Conservation (phyloP, 2,329 filamentous ascomycete genomes). For the Colletotrichum sp. region DNA sequence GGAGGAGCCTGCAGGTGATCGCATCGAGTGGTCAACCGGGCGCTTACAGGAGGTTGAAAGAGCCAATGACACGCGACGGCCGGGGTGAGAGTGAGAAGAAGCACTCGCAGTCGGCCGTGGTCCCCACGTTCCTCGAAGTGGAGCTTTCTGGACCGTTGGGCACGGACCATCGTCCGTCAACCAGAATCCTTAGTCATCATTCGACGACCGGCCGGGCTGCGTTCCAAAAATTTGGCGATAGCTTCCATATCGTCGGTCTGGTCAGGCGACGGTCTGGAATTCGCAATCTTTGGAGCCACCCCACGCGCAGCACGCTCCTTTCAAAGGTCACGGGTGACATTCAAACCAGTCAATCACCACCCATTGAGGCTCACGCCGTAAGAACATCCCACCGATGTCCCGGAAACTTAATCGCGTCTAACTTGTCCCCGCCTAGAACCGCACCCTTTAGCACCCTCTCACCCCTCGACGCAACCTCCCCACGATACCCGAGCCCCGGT, state of each 20-base stretch:
- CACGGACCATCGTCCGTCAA: not conserved
- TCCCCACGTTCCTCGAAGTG: not conserved
- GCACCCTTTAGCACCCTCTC: not conserved
- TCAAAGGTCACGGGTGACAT: not conserved
- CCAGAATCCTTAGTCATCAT: slow-evolving; percentile 8
- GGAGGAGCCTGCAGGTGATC: slow-evolving; percentile 19
- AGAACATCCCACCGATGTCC: not conserved
- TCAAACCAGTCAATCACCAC: not conserved
- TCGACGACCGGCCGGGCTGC: not conserved
- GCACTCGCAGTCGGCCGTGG: not conserved
- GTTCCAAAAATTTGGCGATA: slow-evolving; percentile 22
- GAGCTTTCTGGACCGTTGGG: not conserved
- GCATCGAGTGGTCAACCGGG: slow-evolving; percentile 22
- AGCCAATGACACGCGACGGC: slow-evolving; percentile 12
- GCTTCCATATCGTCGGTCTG: slow-evolving; percentile 4
- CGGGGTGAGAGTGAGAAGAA: not conserved
- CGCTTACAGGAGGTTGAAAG: slow-evolving; percentile 22
- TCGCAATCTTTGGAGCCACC: not conserved
- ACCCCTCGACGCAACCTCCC: not conserved
- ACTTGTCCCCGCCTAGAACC: not conserved
- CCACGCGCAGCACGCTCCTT: not conserved
- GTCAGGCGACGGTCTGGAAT: not conserved
- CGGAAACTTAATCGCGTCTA: not conserved
- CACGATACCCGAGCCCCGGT: slow-evolving; percentile 1
- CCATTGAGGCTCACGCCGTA: not conserved